Conservation (phyloP, 495 filamentous ascomycete species). For the Staphylotrichum tortipilum region DNA sequence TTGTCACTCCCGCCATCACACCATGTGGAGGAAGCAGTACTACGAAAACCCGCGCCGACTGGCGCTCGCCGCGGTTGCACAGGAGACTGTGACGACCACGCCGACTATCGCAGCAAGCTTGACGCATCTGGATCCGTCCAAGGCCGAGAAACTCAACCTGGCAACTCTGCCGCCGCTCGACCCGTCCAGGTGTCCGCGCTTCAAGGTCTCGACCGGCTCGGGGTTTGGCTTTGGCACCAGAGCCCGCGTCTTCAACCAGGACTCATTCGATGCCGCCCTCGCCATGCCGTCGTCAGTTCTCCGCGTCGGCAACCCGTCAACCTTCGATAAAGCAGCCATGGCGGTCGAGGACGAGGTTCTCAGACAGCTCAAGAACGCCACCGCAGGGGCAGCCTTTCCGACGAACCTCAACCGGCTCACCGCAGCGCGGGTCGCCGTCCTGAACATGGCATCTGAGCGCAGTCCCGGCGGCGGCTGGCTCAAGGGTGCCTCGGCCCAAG, state of each 20-base stretch:
- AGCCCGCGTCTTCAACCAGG: constrained; percentile 40
- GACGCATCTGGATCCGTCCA: constrained; percentile 9
- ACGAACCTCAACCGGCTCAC: constrained; percentile 11
- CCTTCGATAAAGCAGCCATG: neutral
- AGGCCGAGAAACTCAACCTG: constrained; percentile 7
- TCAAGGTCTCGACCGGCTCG: constrained; percentile 10
- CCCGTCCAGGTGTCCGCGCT: constrained; percentile 15
- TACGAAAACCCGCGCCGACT: constrained; percentile 2
- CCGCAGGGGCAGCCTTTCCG: constrained; percentile 2
- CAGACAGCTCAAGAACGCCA: neutral
- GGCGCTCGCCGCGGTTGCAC: constrained; percentile 16
- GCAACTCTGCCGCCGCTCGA: constrained; percentile 10
- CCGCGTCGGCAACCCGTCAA: neutral
- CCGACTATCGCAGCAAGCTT: constrained; percentile 15
- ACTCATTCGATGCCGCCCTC: constrained; percentile 45
- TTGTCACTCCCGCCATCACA: too few species aligned
- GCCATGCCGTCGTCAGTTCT: constrained; percentile 21
- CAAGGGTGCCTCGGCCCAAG: constrained; percentile 48
- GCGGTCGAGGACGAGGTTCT: neutral
- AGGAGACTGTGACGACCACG: constrained; percentile 16
- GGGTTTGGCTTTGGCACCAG: constrained; percentile 9
- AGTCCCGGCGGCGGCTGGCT: constrained; percentile 50
- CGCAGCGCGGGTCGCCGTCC: constrained; percentile 39
- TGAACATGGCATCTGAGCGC: constrained; percentile 52
- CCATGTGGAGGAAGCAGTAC: constrained; percentile 9